Evolutionary conservation across 768 basidiomycete species (phyloP).

Genomic region (Macrocybe gigantea): DNA sequence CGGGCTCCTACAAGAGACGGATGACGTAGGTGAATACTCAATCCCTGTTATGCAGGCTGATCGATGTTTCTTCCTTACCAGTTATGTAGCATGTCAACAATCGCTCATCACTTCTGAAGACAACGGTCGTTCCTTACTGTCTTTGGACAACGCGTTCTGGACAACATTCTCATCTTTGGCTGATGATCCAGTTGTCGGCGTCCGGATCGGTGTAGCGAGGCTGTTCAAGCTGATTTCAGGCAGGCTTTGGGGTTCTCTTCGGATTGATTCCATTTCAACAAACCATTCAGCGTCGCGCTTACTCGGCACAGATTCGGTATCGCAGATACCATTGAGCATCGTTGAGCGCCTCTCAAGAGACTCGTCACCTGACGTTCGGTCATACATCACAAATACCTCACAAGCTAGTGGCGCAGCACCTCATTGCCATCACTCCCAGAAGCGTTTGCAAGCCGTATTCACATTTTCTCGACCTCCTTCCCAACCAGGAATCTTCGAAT

Average conservation of each 20-base stretch:
- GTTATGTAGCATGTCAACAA: constrained; percentile 72
- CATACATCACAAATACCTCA: constrained; percentile 42
- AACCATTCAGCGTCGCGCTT: constrained; percentile 17
- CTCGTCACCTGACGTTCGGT: constrained; percentile 52
- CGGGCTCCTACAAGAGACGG: constrained; percentile 49
- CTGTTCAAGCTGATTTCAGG: constrained; percentile 52
- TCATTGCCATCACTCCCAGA: background rate
- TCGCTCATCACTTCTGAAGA: constrained; percentile 39
- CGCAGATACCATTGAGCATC: constrained; percentile 31
- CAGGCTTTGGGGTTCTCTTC: constrained; percentile 26
- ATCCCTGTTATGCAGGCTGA: constrained; percentile 1
- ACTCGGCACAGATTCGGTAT: constrained; percentile 22
- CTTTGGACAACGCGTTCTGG: constrained; percentile 47
- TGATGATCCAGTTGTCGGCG: constrained; percentile 70
- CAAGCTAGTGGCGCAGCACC: background rate
- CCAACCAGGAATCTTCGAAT: constrained; percentile 4
- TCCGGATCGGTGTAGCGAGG: constrained; percentile 82
- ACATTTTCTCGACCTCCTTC: constrained; percentile 34
- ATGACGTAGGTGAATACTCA: constrained; percentile 54
- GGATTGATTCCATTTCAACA: constrained; percentile 1
- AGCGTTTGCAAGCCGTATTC: constrained; percentile 4
- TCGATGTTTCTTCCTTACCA: constrained; percentile 24
- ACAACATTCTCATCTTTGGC: constrained; percentile 49
- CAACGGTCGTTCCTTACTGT: constrained; percentile 27
- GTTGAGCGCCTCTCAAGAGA: constrained; percentile 47